Evolutionary conservation across 2,329 filamentous ascomycete genomes (phyloP), one percentile per base, ranked within the genome.

Genomic region (Arthrobotrys musiformis): DNA sequence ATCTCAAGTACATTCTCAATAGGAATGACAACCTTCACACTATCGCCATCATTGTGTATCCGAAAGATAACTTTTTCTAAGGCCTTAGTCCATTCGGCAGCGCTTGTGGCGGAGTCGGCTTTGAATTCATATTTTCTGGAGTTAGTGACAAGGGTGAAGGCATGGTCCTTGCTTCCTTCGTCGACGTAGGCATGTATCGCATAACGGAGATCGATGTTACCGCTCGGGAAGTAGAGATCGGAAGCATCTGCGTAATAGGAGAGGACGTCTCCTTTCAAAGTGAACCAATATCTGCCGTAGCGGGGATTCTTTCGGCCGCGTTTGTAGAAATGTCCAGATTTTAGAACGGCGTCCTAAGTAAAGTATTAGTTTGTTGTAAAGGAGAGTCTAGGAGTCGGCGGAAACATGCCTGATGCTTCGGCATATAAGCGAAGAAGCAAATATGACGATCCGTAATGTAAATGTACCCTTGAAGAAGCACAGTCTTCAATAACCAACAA

Each of bases 361-460:
- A 80, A 85, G 24, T 24, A n/a, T 76, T 67, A 76, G 63, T 37
- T 13, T 28, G 22, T 7, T 22, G 8, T 22, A 24, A n/a, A 24
- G 5, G 54, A 9, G 5, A 9, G 17, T 56, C 19, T 28, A 28
- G 7, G 79, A 26, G 40, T 19, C 1, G 4, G 30, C 11, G 9
- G 40, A 40, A 52, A 82, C 90, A 84, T 86, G 92, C 91, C 62
- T 91, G 89, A 86, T 95, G 97, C 86, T 94, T 96, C 5, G 93
- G 93, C n/a, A 98, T 87, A 82, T 97, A 97, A 42, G 95, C 93
- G 82, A 97, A 98, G 83, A 98, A 99, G 84, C 94, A 97, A 78
- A 98, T 92, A 82, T 99, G 95, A 80, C 91, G 92, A 78, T 91
- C 87, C 0, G 95, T 98, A 81, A 99, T 92, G 84, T 98, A 98